Conservation (phyloP, 495 filamentous ascomycete genomes). For the Echria macrotheca region DNA sequence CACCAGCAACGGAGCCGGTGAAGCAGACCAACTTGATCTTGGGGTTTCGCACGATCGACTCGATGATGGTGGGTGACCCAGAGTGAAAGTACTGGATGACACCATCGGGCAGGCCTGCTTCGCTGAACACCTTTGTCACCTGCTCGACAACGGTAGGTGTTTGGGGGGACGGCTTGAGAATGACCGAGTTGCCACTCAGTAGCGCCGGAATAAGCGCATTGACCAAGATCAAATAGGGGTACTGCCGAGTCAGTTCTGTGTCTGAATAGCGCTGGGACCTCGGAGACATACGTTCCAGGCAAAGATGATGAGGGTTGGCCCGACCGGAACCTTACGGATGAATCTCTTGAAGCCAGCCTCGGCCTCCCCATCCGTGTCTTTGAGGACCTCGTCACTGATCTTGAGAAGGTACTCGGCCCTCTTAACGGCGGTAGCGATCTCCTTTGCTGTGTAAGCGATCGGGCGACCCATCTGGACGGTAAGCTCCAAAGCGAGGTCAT, state of each 20-base stretch:
- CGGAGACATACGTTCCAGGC: conserved; percentile 77
- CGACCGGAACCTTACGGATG: conserved; percentile 80
- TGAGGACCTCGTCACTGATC: conserved; percentile 65
- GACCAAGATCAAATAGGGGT: conserved; percentile 85
- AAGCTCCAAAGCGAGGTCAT: conserved; percentile 77
- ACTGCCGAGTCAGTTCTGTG: conserved; percentile 44
- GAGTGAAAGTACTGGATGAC: conserved; percentile 88
- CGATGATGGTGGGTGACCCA: conserved; percentile 64
- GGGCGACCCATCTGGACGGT: conserved; percentile 94
- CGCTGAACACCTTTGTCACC: conserved; percentile 62
- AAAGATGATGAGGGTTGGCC: conserved; percentile 80
- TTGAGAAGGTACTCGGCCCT: conserved; percentile 76
- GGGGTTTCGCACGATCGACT: conserved; percentile 66
- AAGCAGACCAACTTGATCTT: conserved; percentile 76
- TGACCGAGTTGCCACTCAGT: conserved; percentile 80
- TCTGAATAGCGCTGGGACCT: not conserved
- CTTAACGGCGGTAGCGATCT: conserved; percentile 75
- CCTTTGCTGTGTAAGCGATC: conserved; percentile 74
- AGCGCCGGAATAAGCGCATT: conserved; percentile 87
- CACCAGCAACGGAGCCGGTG: conserved; percentile 87
- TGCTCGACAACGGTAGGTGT: conserved; percentile 88
- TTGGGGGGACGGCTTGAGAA: conserved; percentile 90
- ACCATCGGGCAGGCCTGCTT: conserved; percentile 72
- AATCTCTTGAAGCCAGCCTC: conserved; percentile 85
- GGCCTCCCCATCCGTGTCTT: conserved; percentile 69